Conservation (phyloP, 1,139 yeast species). For the Nakaseomyces sp. region DNA sequence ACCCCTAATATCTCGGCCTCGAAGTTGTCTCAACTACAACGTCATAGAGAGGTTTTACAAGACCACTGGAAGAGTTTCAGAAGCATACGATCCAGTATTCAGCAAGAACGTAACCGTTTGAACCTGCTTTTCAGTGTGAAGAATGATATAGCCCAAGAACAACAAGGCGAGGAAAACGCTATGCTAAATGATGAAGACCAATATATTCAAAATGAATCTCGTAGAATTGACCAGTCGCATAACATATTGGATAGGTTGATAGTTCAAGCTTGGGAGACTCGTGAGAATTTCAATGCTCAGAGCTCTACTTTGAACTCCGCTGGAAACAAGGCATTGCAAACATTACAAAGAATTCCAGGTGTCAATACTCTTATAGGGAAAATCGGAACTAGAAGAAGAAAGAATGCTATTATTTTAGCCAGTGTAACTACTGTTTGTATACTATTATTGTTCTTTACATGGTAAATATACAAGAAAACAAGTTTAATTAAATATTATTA, state of each 20-base stretch:
- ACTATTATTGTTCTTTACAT: constrained; percentile 51
- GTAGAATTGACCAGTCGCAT: constrained; percentile 65
- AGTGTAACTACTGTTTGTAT: constrained; percentile 65
- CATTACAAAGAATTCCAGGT: constrained; percentile 71
- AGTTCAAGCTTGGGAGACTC: constrained; percentile 76
- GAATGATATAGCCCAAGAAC: constrained; percentile 48
- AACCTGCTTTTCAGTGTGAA: constrained; percentile 70
- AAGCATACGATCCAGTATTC: constrained; percentile 50
- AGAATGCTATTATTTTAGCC: constrained; percentile 83
- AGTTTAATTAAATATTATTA: not conserved
- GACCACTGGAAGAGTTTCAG: constrained; percentile 62
- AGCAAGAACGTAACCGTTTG: constrained; percentile 66
- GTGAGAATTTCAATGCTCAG: constrained; percentile 76
- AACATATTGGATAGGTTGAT: constrained; percentile 70
- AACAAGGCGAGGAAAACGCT: constrained; percentile 18
- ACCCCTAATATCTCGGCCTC: constrained; percentile 58
- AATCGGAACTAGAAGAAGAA: constrained; percentile 79
- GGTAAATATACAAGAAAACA: constrained; percentile 18
- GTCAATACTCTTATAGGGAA: constrained; percentile 64
- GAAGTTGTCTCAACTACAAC: constrained; percentile 68
- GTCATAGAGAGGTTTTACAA: constrained; percentile 68
- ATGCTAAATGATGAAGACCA: constrained; percentile 40
- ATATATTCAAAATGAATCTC: constrained; percentile 70
- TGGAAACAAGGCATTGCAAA: constrained; percentile 51
- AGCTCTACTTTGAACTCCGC: constrained; percentile 56